These are phyloP conservation scores for Umbelopsis sp. DNA, from an alignment of 371 early-diverging fungal genomes.

Conservation along the genomic window DNA sequence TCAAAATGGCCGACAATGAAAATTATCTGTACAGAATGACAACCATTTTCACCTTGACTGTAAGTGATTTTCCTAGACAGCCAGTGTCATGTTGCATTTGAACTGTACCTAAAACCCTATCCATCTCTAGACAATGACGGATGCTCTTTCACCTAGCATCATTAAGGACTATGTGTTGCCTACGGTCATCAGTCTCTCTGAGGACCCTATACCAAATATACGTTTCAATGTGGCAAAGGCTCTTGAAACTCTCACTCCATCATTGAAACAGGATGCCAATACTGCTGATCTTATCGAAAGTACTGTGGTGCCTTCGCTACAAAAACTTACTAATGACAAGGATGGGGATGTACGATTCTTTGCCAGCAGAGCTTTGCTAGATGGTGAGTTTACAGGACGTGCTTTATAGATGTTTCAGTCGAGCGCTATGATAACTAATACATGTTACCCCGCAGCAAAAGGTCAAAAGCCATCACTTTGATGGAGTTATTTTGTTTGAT, in stretches of 20 bases:
- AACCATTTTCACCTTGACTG: conserved; percentile 93
- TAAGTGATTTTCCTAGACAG: conserved; percentile 38
- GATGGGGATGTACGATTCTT: conserved; percentile 95
- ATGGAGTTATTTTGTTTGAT: neutral
- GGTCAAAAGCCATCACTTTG: conserved; percentile 13
- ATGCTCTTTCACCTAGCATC: conserved; percentile 84
- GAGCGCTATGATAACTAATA: neutral
- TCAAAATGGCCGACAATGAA: conserved; percentile 83
- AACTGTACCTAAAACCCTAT: too few relatives aligned
- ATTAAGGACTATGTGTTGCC: conserved; percentile 91
- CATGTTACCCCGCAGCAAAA: neutral
- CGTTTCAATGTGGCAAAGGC: conserved; percentile 98
- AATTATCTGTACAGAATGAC: conserved; percentile 98
- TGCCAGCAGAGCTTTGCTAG: conserved; percentile 77
- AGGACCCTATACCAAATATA: conserved; percentile 98
- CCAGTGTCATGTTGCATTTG: too few relatives aligned
- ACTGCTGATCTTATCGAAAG: conserved; percentile 62
- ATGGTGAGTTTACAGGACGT: neutral
- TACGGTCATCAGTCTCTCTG: conserved; percentile 79
- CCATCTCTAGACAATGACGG: conserved; percentile 76
- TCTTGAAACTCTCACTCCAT: conserved; percentile 83
- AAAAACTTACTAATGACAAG: conserved; percentile 82
- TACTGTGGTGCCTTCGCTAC: conserved; percentile 80
- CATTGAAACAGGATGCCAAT: conserved; percentile 72
- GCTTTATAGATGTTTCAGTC: too few relatives aligned